These are phyloP conservation scores for Monotropa hypopitys DNA, from an alignment of 179 eudicot genomes.

Conservation along the genomic window DNA sequence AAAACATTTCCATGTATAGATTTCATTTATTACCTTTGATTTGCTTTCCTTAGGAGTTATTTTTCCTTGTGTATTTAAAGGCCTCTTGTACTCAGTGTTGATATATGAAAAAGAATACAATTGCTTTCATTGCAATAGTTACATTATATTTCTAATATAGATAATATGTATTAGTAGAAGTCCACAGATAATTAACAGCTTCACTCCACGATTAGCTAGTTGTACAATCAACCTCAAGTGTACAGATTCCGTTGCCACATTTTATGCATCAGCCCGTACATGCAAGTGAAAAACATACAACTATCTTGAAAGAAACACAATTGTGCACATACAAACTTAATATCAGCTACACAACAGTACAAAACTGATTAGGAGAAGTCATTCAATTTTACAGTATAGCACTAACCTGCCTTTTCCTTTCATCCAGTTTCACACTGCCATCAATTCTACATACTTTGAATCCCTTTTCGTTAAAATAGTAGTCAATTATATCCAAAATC, in stretches of 20 bases:
- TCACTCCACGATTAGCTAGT: background rate
- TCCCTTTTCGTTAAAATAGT: constrained; percentile 81
- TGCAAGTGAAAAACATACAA: background rate
- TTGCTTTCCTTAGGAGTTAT: too few species aligned
- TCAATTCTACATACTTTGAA: constrained; percentile 83
- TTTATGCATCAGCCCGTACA: background rate
- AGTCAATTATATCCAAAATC: constrained; percentile 79
- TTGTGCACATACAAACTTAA: background rate
- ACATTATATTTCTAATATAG: background rate
- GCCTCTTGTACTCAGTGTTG: too few species aligned
- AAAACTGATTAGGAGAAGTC: background rate
- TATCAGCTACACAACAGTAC: background rate
- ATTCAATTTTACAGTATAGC: background rate
- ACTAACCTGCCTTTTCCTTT: constrained; percentile 69
- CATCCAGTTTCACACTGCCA: constrained; percentile 75
- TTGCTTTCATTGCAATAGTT: too few species aligned
- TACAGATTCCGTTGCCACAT: background rate
- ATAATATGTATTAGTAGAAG: background rate
- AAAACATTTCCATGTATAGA: too few species aligned
- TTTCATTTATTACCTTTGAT: too few species aligned
- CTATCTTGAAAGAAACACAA: background rate
- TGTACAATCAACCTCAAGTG: background rate
- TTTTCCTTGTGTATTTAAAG: too few species aligned
- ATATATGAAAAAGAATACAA: background rate
- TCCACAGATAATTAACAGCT: background rate